phyloP scores from a whole-genome alignment of 148 eudicot genomes.

The Fagopyrum tataricum region DNA sequence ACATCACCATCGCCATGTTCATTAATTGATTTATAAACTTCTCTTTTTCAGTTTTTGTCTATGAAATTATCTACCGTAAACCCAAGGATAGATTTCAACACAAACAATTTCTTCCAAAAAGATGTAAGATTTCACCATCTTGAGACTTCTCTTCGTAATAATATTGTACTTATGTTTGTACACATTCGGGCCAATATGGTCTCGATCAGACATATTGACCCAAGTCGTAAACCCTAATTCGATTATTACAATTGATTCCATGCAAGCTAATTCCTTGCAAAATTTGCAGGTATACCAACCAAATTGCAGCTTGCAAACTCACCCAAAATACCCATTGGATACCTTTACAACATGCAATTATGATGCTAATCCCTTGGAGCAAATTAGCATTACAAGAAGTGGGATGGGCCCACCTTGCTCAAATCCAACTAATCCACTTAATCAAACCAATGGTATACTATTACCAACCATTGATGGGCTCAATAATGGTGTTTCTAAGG shows the following conservation, averaged over 20 bases:
- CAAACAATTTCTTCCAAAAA: neutral
- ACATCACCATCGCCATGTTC: neutral
- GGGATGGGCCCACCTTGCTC: neutral
- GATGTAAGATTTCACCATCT: constrained; percentile 2
- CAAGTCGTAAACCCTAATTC: too few relatives aligned
- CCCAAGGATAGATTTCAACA: constrained; percentile 18
- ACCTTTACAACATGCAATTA: constrained; percentile 43
- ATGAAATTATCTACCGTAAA: constrained; percentile 78
- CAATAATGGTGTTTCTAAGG: constrained; percentile 44
- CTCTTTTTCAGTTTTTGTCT: constrained; percentile 51
- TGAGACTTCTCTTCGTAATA: neutral
- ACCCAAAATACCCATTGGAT: constrained; percentile 42
- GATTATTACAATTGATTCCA: too few relatives aligned
- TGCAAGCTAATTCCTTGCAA: neutral
- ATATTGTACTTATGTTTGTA: neutral
- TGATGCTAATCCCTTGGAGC: constrained; percentile 11
- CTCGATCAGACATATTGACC: too few relatives aligned
- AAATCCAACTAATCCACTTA: constrained; percentile 10
- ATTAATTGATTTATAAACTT: neutral
- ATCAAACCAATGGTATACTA: constrained; percentile 34
- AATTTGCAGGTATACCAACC: constrained; percentile 46
- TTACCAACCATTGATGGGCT: constrained; percentile 43
- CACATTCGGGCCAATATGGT: too few relatives aligned
- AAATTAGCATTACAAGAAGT: neutral
- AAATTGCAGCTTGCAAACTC: constrained; percentile 26